Conservation (phyloP, 352 stramenopile genomes). For the Phytophthora idaei region DNA sequence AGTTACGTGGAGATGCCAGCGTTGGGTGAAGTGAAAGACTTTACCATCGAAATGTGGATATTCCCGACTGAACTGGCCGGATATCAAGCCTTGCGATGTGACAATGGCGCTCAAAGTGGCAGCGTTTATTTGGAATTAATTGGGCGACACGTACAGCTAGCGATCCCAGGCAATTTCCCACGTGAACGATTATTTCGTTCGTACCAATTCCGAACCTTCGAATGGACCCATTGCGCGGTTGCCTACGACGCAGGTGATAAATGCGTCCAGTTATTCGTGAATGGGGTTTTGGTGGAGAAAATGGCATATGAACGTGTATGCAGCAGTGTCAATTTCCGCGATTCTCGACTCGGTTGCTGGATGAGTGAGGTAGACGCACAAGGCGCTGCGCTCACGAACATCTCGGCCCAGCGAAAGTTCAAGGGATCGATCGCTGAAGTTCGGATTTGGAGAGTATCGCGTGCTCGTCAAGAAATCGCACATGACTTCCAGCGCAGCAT, state of each 20-base stretch:
- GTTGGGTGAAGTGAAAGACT: constrained; percentile 65
- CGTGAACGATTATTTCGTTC: constrained; percentile 71
- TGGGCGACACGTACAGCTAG: constrained; percentile 65
- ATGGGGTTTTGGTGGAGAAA: constrained; percentile 46
- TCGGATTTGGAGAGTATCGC: constrained; percentile 65
- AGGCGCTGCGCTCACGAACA: constrained; percentile 34
- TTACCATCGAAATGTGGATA: constrained; percentile 86
- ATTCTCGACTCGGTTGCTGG: constrained; percentile 75
- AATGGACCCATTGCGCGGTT: constrained; percentile 76
- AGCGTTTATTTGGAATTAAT: constrained; percentile 82
- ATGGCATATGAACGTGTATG: constrained; percentile 53
- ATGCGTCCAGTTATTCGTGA: constrained; percentile 55
- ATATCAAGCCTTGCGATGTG: constrained; percentile 70
- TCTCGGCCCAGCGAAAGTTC: constrained; percentile 60
- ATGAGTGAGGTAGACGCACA: constrained; percentile 56
- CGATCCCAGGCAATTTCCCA: constrained; percentile 74
- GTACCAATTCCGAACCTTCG: constrained; percentile 56
- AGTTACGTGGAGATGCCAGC: constrained; percentile 73
- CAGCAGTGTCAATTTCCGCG: constrained; percentile 52
- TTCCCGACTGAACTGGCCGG: constrained; percentile 65
- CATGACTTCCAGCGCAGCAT: constrained; percentile 72
- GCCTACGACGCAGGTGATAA: constrained; percentile 45
- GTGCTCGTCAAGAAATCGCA: constrained; percentile 49
- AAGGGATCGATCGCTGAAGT: constrained; percentile 80
- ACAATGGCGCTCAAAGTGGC: constrained; percentile 73